Evolutionary conservation across 345 rosid genomes (phyloP), one percentile per base, ranked within the genome.

Genomic region (Gossypium raimondii): DNA sequence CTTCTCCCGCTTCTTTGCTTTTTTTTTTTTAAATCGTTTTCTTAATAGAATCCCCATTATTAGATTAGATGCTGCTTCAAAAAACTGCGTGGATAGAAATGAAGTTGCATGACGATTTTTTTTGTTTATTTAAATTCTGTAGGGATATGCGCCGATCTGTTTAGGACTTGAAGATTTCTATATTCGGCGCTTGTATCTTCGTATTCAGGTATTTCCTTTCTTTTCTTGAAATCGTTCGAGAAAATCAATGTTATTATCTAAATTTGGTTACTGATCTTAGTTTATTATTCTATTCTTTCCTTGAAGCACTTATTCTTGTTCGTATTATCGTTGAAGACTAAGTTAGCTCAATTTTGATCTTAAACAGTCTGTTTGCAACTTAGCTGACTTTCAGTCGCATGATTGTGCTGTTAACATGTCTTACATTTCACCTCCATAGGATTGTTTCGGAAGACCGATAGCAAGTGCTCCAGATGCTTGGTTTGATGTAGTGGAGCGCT

Each of bases 111-210:
- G 73, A 64, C 61, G 7, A 38, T 45, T 67, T 56, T 8, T 2
- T 2, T 11, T 34, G 38, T 57, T 27, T 16, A 29, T 29, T 29
- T 29, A 29, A 2, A 16, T 66, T 59, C 0, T 48, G 16, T 67
- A 94, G 91, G 99, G 98, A 12, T 93, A 95, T 65, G 94, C 98
- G 3, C 97, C 98, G 68, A 95, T 95, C 87, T 93, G 96, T 71
- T 76, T 91, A 72, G 97, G 97, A 4, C 92, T 81, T 3, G 99
- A 95, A 79, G 98, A 93, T 83, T 95, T 95, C 87, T 91, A 95
- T 80, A 84, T 80, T 73, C 87, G 99, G 1, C 91, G 99, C 41
- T 82, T 91, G 62, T 95, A 87, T 82, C 92, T 80, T 71, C 93
- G 97, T 41, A 95, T 95, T 82, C 97, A 93, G 98, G 98, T 90